Evolutionary conservation across 2,329 filamentous ascomycete species (phyloP).

Genomic region (Pestalotiopsis sp.): DNA sequence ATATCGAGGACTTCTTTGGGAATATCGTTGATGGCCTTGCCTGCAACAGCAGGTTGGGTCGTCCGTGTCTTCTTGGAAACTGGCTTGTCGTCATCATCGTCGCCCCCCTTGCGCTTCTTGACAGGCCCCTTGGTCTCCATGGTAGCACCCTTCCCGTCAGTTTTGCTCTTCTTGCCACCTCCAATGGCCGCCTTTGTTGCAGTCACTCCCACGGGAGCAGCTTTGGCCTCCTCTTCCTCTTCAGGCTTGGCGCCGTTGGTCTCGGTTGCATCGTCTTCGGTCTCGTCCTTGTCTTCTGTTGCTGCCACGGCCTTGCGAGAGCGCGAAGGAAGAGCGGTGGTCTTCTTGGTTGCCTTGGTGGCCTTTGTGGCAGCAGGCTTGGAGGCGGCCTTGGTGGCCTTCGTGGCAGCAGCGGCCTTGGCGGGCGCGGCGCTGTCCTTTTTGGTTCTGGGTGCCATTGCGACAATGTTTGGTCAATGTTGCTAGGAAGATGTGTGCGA

Average conservation of each 20-base stretch:
- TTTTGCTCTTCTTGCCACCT: slow-evolving; percentile 8
- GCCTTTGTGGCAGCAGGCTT: slow-evolving; percentile 11
- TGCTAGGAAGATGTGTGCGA: not conserved
- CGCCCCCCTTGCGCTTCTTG: slow-evolving; percentile 11
- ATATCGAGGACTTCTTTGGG: slow-evolving; percentile 27
- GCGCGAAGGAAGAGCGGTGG: slow-evolving; percentile 9
- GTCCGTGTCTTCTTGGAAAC: slow-evolving; percentile 17
- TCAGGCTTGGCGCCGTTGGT: slow-evolving; percentile 20
- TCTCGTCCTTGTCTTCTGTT: not conserved
- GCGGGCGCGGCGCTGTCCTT: not conserved
- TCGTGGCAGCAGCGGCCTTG: slow-evolving; percentile 13
- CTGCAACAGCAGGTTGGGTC: slow-evolving; percentile 19
- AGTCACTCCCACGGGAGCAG: slow-evolving; percentile 18
- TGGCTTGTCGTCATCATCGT: slow-evolving; percentile 30
- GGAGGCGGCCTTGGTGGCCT: slow-evolving; percentile 20
- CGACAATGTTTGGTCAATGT: slow-evolving; percentile 14
- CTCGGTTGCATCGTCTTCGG: not conserved
- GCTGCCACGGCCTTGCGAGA: slow-evolving; percentile 1
- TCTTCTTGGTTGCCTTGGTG: slow-evolving; percentile 15
- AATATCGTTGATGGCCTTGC: slow-evolving; percentile 23
- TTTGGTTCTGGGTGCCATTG: slow-evolving; percentile 14
- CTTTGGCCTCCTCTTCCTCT: slow-evolving; percentile 8
- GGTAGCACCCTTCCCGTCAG: slow-evolving; percentile 8
- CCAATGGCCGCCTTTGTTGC: slow-evolving; percentile 8
- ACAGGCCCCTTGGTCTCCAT: slow-evolving; percentile 7